These are phyloP conservation scores for Lepidium campestre DNA, from an alignment of 441 rosid genomes.

Conservation along the genomic window DNA sequence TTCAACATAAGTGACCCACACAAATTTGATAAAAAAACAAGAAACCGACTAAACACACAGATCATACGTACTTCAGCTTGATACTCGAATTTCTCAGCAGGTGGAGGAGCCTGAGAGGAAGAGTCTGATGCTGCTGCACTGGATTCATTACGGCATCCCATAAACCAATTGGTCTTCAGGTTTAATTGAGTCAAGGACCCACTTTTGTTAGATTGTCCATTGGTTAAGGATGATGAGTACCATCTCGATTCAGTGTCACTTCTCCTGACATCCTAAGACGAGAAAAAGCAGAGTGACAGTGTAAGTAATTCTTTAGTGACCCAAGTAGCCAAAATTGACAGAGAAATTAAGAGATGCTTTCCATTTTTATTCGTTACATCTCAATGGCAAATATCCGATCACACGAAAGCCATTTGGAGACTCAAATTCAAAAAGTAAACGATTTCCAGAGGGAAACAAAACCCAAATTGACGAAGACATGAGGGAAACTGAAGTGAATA, in stretches of 20 bases:
- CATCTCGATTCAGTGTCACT: constrained; percentile 38
- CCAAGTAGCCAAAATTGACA: background rate
- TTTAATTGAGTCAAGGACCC: constrained; percentile 28
- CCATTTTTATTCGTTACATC: background rate
- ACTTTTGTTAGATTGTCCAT: constrained; percentile 28
- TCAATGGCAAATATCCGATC: background rate
- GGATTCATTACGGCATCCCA: constrained; percentile 51
- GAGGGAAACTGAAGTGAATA: constrained; percentile 5
- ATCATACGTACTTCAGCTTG: constrained; percentile 69
- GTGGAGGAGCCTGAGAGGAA: constrained; percentile 47
- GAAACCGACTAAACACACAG: background rate
- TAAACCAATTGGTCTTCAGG: constrained; percentile 31
- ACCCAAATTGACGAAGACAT: background rate
- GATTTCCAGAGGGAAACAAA: background rate
- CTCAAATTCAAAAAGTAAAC: background rate
- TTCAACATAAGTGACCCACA: background rate
- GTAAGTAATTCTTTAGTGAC: background rate
- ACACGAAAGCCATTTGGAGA: background rate
- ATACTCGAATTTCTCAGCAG: constrained; percentile 75
- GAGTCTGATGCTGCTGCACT: constrained; percentile 65
- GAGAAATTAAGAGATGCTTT: background rate
- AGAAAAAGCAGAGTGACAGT: background rate
- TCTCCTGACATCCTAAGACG: constrained; percentile 38
- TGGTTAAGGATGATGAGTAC: constrained; percentile 45
- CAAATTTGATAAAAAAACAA: background rate